Evolutionary conservation across 2,329 filamentous ascomycete species (phyloP).

Genomic region (Aureobasidium mangrovei): DNA sequence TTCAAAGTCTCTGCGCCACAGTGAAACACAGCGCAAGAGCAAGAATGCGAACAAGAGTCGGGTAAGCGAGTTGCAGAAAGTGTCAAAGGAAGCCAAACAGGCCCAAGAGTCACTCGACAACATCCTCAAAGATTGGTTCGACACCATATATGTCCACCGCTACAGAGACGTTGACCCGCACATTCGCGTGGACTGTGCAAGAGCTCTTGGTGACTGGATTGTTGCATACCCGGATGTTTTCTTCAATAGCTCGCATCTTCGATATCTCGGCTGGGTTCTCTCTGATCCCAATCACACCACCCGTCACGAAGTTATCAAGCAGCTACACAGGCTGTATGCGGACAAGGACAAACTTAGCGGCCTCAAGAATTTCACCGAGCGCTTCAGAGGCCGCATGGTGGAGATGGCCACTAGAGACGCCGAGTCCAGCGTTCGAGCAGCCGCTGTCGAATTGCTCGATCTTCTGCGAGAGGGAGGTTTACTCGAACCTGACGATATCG

Average conservation of each 20-base stretch:
- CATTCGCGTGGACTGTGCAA: slow-evolving; percentile 81
- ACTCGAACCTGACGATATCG: slow-evolving; percentile 84
- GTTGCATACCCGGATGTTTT: slow-evolving; percentile 75
- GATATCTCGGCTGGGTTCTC: slow-evolving; percentile 92
- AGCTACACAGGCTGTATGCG: slow-evolving; percentile 71
- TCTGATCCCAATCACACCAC: slow-evolving; percentile 70
- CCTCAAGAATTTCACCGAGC: slow-evolving; percentile 84
- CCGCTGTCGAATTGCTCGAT: slow-evolving; percentile 73
- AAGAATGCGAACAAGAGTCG: slow-evolving; percentile 69
- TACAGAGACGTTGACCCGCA: slow-evolving; percentile 89
- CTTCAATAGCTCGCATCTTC: slow-evolving; percentile 80
- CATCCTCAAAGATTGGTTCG: slow-evolving; percentile 76
- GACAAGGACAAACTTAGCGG: slow-evolving; percentile 67
- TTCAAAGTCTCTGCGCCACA: slow-evolving; percentile 67
- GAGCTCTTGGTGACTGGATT: slow-evolving; percentile 84
- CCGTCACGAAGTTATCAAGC: slow-evolving; percentile 76
- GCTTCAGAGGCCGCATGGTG: slow-evolving; percentile 76
- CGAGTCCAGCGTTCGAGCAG: slow-evolving; percentile 69
- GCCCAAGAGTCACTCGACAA: slow-evolving; percentile 62
- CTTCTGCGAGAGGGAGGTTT: slow-evolving; percentile 74
- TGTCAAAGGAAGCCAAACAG: slow-evolving; percentile 59
- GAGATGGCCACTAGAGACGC: slow-evolving; percentile 87
- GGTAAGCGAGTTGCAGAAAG: slow-evolving; percentile 62
- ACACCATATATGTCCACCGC: slow-evolving; percentile 87
- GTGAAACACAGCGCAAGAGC: slow-evolving; percentile 68